Percentiles rank a stretch among this genome's conserved stretches.
phyloP scores from a whole-genome alignment of 2,329 filamentous ascomycete species.

The Coleophoma crateriformis region DNA sequence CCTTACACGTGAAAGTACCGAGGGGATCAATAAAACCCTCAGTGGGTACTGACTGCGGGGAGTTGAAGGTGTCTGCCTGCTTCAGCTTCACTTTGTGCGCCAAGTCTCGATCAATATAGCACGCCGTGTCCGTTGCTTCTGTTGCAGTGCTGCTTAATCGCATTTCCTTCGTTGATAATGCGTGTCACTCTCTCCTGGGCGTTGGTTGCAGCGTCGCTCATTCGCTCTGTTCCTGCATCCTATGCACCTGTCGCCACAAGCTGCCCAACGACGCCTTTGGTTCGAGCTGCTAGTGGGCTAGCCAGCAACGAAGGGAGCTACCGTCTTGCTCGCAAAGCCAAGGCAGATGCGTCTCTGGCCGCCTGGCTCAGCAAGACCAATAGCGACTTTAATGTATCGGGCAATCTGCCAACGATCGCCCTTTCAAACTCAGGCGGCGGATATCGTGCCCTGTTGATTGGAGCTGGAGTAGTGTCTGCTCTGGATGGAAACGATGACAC shows the following conservation, averaged over 20 bases:
- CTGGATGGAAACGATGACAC: slow-evolving; percentile 16
- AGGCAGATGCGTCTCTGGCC: slow-evolving; percentile 5
- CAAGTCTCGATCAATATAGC: too few species aligned
- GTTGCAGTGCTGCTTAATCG: too few species aligned
- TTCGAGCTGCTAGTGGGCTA: slow-evolving; percentile 3
- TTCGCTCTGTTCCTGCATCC: neutral
- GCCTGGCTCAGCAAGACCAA: slow-evolving; percentile 4
- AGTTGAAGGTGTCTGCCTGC: too few species aligned
- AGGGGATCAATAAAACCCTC: too few species aligned
- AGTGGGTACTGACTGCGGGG: too few species aligned
- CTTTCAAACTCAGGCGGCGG: slow-evolving; percentile 24
- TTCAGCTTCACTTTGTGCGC: too few species aligned
- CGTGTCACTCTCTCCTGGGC: neutral
- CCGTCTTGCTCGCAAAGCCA: slow-evolving; percentile 4
- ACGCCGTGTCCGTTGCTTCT: too few species aligned
- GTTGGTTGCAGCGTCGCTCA: neutral
- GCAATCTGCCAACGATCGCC: slow-evolving; percentile 15
- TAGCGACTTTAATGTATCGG: neutral
- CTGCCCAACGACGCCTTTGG: slow-evolving; percentile 5
- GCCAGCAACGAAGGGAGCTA: slow-evolving; percentile 6
- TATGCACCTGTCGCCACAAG: slow-evolving; percentile 6
- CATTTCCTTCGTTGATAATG: too few species aligned
- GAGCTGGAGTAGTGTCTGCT: slow-evolving; percentile 24
- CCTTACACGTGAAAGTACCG: too few species aligned
- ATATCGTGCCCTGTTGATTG: slow-evolving; percentile 22